These are phyloP conservation scores for Haplosporangium sp. DNA, from an alignment of 371 early-diverging fungal species.

Conservation along the genomic window DNA sequence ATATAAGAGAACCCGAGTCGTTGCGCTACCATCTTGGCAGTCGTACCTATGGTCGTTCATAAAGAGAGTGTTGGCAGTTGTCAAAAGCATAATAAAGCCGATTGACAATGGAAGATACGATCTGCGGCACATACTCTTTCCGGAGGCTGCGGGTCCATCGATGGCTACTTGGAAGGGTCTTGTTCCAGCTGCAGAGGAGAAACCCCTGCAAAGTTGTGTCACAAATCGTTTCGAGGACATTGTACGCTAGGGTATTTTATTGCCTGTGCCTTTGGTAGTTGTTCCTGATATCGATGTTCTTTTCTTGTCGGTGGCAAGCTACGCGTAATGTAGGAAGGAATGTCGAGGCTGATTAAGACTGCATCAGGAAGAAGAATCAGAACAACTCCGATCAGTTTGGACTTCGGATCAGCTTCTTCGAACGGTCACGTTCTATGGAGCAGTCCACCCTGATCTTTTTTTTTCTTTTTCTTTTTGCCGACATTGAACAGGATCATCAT, in stretches of 20 bases:
- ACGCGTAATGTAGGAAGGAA: neutral
- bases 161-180: slow-evolving; percentile 83
- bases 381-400: too few relatives aligned
- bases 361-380: too few relatives aligned
- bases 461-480: neutral
- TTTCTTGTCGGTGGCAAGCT: neutral
- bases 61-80: neutral
- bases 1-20: slow-evolving; percentile 82
- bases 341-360: too few relatives aligned
- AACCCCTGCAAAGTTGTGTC: slow-evolving; percentile 7
- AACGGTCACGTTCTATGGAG: neutral
- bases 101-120: neutral
- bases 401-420: neutral
- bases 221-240: neutral
- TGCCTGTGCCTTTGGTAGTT: neutral
- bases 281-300: neutral
- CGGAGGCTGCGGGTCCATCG: slow-evolving; percentile 94
- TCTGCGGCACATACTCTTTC: slow-evolving; percentile 79
- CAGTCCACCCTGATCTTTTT: neutral
- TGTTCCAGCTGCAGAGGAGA: slow-evolving; percentile 6
- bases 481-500: neutral
- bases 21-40: slow-evolving; percentile 78
- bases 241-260: neutral
- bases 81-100: neutral
- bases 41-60: slow-evolving; percentile 65